Conservation (phyloP, 139 green algal species). For the Tetraselmis chui region DNA sequence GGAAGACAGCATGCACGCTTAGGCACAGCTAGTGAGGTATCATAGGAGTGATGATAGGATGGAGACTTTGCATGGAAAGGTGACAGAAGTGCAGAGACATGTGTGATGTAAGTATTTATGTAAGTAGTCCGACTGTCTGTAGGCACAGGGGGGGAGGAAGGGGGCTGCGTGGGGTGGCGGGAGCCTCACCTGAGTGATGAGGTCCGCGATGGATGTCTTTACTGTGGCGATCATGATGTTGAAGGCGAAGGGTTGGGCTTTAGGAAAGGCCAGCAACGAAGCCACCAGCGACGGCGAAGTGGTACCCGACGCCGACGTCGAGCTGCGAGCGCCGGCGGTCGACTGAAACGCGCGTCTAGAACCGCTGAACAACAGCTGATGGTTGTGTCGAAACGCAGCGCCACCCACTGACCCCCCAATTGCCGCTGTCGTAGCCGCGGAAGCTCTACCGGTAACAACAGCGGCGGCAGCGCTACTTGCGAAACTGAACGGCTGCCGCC, state of each 20-base stretch:
- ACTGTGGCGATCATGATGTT: constrained; percentile 15
- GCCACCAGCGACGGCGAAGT: not conserved
- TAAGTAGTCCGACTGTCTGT: too few relatives aligned
- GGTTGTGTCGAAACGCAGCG: not conserved
- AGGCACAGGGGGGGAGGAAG: too few relatives aligned
- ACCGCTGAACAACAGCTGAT: not conserved
- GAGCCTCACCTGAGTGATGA: constrained; percentile 8
- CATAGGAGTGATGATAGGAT: too few relatives aligned
- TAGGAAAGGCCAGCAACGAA: not conserved
- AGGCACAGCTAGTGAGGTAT: too few relatives aligned
- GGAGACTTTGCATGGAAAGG: too few relatives aligned
- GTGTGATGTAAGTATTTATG: too few relatives aligned
- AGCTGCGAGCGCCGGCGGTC: not conserved
- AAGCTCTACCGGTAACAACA: not conserved
- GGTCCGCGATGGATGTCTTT: constrained; percentile 8
- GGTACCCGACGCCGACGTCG: not conserved
- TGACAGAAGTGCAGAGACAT: too few relatives aligned
- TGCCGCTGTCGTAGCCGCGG: not conserved
- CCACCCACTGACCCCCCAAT: not conserved
- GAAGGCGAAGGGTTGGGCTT: not conserved
- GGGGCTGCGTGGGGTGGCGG: too few relatives aligned
- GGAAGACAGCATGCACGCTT: too few relatives aligned
- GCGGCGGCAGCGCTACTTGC: not conserved
- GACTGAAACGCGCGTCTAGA: not conserved
- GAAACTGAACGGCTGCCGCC: not conserved